These are phyloP conservation scores for Tulasnella sp. DNA, from an alignment of 768 basidiomycete genomes.

Conservation along the genomic window DNA sequence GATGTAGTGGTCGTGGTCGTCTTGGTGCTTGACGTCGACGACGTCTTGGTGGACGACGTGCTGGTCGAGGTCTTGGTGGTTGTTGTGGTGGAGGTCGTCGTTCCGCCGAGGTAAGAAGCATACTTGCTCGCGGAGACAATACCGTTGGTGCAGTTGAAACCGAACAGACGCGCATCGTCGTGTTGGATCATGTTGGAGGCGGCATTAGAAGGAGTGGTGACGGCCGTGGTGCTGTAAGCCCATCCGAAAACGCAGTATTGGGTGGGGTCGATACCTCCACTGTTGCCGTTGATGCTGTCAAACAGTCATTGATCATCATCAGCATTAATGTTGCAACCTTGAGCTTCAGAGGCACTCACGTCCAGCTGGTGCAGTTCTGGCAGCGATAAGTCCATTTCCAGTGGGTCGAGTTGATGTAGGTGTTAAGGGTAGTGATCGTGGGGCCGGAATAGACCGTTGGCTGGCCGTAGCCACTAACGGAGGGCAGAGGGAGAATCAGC, in stretches of 20 bases:
- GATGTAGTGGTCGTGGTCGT: slow-evolving; percentile 41
- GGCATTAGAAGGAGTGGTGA: slow-evolving; percentile 39
- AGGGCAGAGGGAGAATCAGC: slow-evolving; percentile 36
- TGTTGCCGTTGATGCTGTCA: not conserved
- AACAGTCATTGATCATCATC: too few species aligned
- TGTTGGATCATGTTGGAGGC: slow-evolving; percentile 16
- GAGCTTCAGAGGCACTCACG: not conserved
- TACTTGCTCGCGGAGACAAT: not conserved
- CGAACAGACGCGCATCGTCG: not conserved
- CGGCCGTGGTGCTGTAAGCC: slow-evolving; percentile 28
- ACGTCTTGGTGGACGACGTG: not conserved
- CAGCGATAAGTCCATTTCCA: slow-evolving; percentile 61
- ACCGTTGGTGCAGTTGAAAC: not conserved
- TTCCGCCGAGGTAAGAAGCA: not conserved
- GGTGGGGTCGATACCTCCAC: not conserved
- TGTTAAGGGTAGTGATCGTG: slow-evolving; percentile 38
- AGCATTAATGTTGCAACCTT: too few species aligned
- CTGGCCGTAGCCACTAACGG: slow-evolving; percentile 39
- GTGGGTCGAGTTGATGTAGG: slow-evolving; percentile 45
- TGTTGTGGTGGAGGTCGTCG: not conserved
- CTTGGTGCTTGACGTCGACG: slow-evolving; percentile 22
- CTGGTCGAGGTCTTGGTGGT: not conserved
- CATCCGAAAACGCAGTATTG: slow-evolving; percentile 23
- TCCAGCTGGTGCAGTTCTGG: slow-evolving; percentile 44
- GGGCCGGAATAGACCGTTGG: slow-evolving; percentile 40